A percentile compares a stretch with the other conserved stretches of the same genome.
Evolutionary conservation across 1,139 yeast species (phyloP).

Genomic region (Scheffersomyces parashehatae): DNA sequence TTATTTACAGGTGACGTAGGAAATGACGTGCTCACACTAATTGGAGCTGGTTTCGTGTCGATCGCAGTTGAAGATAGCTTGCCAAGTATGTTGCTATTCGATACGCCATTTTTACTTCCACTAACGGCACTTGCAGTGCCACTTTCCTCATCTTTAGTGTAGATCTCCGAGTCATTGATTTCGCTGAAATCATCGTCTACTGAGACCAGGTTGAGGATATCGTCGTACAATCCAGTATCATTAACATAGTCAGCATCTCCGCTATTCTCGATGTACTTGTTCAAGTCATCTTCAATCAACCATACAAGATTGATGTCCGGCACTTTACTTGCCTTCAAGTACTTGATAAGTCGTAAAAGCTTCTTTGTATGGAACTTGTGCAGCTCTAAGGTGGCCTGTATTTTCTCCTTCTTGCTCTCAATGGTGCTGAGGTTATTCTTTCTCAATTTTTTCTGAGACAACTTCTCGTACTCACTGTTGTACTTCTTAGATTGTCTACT

Average conservation of each 20-base stretch:
- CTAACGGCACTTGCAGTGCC: neutral
- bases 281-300: conserved; percentile 44
- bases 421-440: conserved; percentile 39
- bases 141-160: neutral
- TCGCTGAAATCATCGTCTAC: conserved; percentile 12
- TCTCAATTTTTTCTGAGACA: conserved; percentile 41
- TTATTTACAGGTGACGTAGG: conserved; percentile 13
- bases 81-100: neutral
- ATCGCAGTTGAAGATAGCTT: neutral
- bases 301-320: conserved; percentile 35
- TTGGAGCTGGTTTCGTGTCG: neutral
- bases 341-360: conserved; percentile 32
- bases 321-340: conserved; percentile 31
- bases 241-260: conserved; percentile 43
- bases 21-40: conserved; percentile 1
- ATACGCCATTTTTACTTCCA: neutral
- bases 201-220: conserved; percentile 30
- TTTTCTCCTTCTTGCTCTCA: conserved; percentile 47
- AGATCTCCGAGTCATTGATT: conserved; percentile 13
- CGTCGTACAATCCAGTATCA: conserved; percentile 45
- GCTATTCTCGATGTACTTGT: conserved; percentile 37
- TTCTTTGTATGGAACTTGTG: conserved; percentile 44
- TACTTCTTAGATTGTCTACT: conserved; percentile 37
- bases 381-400: conserved; percentile 34
- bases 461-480: conserved; percentile 36